Evolutionary conservation across 192 early-diverging fungal genomes (phyloP).

Genomic region (Backusella macrospora): DNA sequence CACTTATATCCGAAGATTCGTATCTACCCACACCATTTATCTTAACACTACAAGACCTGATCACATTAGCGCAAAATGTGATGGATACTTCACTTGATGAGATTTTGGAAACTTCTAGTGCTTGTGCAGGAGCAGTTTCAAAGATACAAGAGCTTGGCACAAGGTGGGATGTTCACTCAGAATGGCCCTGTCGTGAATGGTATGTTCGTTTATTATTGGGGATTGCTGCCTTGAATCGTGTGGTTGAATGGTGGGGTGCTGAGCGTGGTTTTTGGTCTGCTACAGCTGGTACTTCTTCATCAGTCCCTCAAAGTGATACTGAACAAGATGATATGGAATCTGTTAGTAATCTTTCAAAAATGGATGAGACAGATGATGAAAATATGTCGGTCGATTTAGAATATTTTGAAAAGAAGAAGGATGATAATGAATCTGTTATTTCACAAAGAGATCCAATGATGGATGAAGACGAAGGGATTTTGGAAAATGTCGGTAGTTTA

Average conservation of each 20-base stretch:
- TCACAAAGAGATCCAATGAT: background rate
- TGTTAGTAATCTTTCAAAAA: slow-evolving; percentile 9
- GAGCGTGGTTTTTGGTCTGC: slow-evolving; percentile 69
- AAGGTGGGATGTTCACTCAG: slow-evolving; percentile 64
- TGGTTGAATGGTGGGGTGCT: slow-evolving; percentile 81
- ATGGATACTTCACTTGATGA: slow-evolving; percentile 66
- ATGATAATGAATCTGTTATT: background rate
- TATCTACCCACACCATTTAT: slow-evolving; percentile 62
- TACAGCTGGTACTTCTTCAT: background rate
- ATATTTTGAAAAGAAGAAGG: background rate
- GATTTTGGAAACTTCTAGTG: slow-evolving; percentile 60
- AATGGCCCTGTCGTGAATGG: slow-evolving; percentile 65
- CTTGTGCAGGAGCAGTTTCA: slow-evolving; percentile 59
- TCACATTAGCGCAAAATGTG: slow-evolving; percentile 68
- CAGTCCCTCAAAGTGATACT: slow-evolving; percentile 7
- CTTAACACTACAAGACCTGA: slow-evolving; percentile 67
- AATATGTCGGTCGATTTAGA: slow-evolving; percentile 9
- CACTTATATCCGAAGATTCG: slow-evolving; percentile 57
- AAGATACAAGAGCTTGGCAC: slow-evolving; percentile 63
- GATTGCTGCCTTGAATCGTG: slow-evolving; percentile 75
- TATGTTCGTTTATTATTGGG: slow-evolving; percentile 72
- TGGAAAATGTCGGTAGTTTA: slow-evolving; percentile 39
- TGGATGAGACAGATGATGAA: slow-evolving; percentile 10
- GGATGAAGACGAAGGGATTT: slow-evolving; percentile 13
- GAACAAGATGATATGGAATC: slow-evolving; percentile 18